These are phyloP conservation scores for Fraxinus pennsylvanica DNA, from an alignment of 257 asterid species.

Conservation along the genomic window DNA sequence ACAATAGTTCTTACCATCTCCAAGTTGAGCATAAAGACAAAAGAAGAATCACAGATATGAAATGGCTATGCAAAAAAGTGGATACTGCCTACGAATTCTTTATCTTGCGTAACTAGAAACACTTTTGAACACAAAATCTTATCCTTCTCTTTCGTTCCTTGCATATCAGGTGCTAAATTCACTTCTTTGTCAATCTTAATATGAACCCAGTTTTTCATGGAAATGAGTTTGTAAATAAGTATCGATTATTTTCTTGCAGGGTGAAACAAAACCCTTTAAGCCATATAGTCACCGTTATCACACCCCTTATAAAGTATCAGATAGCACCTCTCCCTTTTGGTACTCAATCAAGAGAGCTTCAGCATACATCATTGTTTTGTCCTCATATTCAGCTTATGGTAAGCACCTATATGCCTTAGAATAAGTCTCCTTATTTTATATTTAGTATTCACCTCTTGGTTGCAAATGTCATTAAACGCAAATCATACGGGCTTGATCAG, in stretches of 20 bases:
- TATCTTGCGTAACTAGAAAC: neutral
- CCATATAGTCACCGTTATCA: constrained; percentile 73
- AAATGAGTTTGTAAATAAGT: neutral
- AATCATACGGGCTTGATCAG: neutral
- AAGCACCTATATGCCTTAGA: constrained; percentile 16
- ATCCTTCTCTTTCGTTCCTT: neutral
- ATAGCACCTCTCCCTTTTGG: constrained; percentile 75
- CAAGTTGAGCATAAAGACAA: neutral
- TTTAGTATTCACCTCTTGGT: neutral
- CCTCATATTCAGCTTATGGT: constrained; percentile 94
- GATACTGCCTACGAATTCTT: neutral
- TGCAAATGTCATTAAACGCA: neutral
- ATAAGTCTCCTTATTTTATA: neutral
- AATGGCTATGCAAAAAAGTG: neutral
- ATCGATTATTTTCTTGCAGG: constrained; percentile 51
- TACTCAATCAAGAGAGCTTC: constrained; percentile 94
- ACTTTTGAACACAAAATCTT: neutral
- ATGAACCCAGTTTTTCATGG: neutral
- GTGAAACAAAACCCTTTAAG: constrained; percentile 79
- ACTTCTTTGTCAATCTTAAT: neutral
- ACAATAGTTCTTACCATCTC: neutral
- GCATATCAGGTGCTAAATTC: neutral
- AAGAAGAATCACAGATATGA: neutral
- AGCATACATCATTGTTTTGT: constrained; percentile 78
- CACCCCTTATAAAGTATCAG: constrained; percentile 59